Conservation (phyloP, 75 land plant species). For the Adiantum capillusveneris region DNA sequence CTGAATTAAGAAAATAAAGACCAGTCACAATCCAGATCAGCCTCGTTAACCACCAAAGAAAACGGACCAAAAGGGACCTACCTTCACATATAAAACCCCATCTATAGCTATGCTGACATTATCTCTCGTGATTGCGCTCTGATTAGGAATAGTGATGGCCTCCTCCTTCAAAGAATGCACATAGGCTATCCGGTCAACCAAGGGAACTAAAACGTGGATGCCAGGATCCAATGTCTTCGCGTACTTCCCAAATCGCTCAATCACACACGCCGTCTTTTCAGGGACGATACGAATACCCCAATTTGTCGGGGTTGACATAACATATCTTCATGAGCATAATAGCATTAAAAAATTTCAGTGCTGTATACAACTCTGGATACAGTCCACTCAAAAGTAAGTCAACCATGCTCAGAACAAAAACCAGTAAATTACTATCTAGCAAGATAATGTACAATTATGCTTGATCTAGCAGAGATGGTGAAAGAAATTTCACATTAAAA, state of each 20-base stretch:
- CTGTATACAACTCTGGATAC: too few species aligned
- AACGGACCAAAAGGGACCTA: not conserved
- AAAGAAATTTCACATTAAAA: not conserved
- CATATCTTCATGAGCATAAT: conserved; percentile 27
- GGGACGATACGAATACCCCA: conserved; percentile 94
- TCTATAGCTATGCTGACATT: conserved; percentile 88
- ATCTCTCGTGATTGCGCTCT: conserved; percentile 90
- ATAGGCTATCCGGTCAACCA: conserved; percentile 88
- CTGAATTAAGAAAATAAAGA: conserved; percentile 19
- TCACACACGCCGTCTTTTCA: conserved; percentile 80
- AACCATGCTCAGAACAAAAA: too few species aligned
- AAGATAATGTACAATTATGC: not conserved
- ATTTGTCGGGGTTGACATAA: conserved; percentile 54
- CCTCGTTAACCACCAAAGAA: too few species aligned
- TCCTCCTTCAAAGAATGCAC: conserved; percentile 95
- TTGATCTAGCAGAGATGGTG: not conserved
- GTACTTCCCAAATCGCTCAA: conserved; percentile 90
- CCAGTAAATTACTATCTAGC: not conserved
- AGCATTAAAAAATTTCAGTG: conserved; percentile 5
- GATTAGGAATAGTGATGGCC: conserved; percentile 83
- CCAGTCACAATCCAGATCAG: too few species aligned
- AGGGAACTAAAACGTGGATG: conserved; percentile 74
- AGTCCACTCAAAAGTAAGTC: not conserved
- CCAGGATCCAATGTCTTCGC: conserved; percentile 67
- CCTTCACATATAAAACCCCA: conserved; percentile 93